phyloP scores from a whole-genome alignment of 208 protist species.

The Trypanosoma theileri region DNA sequence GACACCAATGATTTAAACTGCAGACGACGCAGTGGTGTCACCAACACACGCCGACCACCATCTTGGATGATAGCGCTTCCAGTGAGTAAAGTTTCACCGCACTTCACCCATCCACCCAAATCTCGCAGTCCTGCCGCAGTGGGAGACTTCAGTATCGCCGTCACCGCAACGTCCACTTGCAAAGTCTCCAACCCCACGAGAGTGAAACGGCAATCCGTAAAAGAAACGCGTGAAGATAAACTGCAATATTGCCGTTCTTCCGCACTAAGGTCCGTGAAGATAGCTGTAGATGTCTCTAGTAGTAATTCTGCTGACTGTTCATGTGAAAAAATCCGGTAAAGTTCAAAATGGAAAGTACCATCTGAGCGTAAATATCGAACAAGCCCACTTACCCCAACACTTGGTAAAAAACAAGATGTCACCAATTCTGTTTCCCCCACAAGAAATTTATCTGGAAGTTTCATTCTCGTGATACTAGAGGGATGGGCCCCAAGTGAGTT shows the following conservation, averaged over 20 bases:
- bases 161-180: constrained; percentile 13
- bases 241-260: constrained; percentile 38
- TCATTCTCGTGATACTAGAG: constrained; percentile 10
- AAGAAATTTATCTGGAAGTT: constrained; percentile 13
- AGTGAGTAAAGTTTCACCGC: constrained; percentile 17
- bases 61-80: constrained; percentile 17
- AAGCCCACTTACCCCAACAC: constrained; percentile 20
- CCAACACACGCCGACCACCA: constrained; percentile 10
- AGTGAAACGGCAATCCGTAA: constrained; percentile 32
- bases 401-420: constrained; percentile 22
- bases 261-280: constrained; percentile 32
- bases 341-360: constrained; percentile 12
- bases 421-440: constrained; percentile 10
- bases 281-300: constrained; percentile 34
- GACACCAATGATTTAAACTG: constrained; percentile 8
- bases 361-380: constrained; percentile 16
- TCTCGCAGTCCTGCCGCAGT: neutral
- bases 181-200: constrained; percentile 1
- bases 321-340: constrained; percentile 24
- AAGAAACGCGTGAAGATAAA: constrained; percentile 35
- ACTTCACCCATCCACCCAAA: constrained; percentile 18
- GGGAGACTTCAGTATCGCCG: constrained; percentile 20
- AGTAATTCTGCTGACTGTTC: constrained; percentile 25
- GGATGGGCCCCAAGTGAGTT: neutral
- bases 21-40: constrained; percentile 18